Conservation (phyloP, 768 basidiomycete genomes). For the Jaapia argillacea region DNA sequence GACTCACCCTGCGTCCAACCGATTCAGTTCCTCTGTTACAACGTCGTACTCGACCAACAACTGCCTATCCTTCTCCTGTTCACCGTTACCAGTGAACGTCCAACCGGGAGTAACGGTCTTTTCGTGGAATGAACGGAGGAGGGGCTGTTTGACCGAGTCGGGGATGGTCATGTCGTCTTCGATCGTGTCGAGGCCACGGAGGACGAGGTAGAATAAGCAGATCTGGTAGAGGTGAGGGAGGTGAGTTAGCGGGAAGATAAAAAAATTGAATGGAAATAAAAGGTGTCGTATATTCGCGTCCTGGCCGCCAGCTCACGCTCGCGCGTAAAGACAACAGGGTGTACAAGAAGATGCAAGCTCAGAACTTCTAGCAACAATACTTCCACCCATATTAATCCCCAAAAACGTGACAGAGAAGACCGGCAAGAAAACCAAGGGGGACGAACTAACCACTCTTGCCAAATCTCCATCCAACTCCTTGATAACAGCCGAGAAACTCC, state of each 20-base stretch:
- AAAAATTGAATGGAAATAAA: not conserved
- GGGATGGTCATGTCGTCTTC: slow-evolving; percentile 98
- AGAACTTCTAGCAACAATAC: too few relatives aligned
- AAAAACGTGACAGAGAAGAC: too few relatives aligned
- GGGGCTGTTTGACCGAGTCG: slow-evolving; percentile 74
- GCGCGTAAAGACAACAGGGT: too few relatives aligned
- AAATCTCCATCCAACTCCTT: slow-evolving; percentile 95
- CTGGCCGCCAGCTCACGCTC: too few relatives aligned
- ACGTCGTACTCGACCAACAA: slow-evolving; percentile 77
- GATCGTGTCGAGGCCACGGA: slow-evolving; percentile 92
- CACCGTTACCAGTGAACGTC: slow-evolving; percentile 75
- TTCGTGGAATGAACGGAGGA: slow-evolving; percentile 76
- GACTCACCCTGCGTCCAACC: slow-evolving; percentile 52
- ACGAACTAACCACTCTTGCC: slow-evolving; percentile 82
- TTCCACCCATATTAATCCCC: too few relatives aligned
- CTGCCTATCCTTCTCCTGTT: slow-evolving; percentile 80
- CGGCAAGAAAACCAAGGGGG: too few relatives aligned
- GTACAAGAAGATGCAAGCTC: too few relatives aligned
- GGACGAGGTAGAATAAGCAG: slow-evolving; percentile 89
- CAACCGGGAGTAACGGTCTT: slow-evolving; percentile 77
- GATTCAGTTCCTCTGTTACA: slow-evolving; percentile 72
- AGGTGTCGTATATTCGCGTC: not conserved
- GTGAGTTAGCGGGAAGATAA: slow-evolving; percentile 1
- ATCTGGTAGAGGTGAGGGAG: slow-evolving; percentile 45
- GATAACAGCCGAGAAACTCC: slow-evolving; percentile 89